These are phyloP conservation scores for Fusarium veterinarium DNA, from an alignment of 2,329 filamentous ascomycete species.

Conservation along the genomic window DNA sequence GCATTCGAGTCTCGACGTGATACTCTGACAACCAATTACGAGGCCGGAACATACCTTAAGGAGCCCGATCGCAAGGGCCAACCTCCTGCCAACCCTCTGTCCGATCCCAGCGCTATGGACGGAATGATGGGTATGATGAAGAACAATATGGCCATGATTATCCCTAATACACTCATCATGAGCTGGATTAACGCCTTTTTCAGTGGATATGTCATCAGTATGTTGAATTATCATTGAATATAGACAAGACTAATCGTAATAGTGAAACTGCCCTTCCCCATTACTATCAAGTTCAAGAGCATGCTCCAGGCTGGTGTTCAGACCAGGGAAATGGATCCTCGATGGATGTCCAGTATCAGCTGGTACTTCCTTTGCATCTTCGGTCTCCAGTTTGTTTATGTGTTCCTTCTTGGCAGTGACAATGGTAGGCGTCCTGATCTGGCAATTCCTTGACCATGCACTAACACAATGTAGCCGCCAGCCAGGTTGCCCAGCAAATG, in stretches of 20 bases:
- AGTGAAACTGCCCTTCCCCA: constrained; percentile 97
- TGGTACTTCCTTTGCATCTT: constrained; percentile 99
- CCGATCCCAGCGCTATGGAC: constrained; percentile 96
- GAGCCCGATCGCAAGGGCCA: constrained; percentile 88
- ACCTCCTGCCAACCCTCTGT: constrained; percentile 92
- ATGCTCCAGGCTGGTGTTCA: constrained; percentile 98
- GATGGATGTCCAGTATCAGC: constrained; percentile 98
- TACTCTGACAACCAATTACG: constrained; percentile 81
- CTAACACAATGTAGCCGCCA: constrained; percentile 72
- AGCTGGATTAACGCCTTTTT: constrained; percentile 99
- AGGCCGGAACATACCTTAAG: constrained; percentile 89
- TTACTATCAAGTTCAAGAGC: constrained; percentile 99
- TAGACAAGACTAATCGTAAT: constrained; percentile 32
- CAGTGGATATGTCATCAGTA: constrained; percentile 96
- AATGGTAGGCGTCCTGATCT: constrained; percentile 74
- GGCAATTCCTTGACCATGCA: constrained; percentile 1
- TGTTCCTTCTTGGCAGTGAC: constrained; percentile 94
- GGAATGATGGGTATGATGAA: constrained; percentile 99
- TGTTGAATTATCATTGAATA: constrained; percentile 13
- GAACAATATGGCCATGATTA: constrained; percentile 99
- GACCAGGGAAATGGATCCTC: constrained; percentile 93
- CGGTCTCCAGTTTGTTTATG: constrained; percentile 95
- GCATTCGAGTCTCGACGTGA: constrained; percentile 86
- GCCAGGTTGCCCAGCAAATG: constrained; percentile 92
- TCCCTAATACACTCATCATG: constrained; percentile 99